These are phyloP conservation scores for Strobilomyces confusus DNA, from an alignment of 768 basidiomycete genomes.

Conservation along the genomic window DNA sequence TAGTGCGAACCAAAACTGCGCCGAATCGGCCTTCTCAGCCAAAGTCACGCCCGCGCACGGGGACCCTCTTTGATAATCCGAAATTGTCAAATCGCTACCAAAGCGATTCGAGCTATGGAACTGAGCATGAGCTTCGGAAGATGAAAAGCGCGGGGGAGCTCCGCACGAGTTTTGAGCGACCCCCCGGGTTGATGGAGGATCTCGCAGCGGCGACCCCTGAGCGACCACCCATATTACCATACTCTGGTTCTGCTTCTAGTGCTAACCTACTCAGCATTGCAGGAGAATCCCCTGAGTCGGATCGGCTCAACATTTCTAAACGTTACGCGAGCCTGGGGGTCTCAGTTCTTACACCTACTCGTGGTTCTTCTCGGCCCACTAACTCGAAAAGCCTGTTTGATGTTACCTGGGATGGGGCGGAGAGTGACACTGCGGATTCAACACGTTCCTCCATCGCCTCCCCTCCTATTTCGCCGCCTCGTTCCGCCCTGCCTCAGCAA, in stretches of 20 bases:
- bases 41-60: slow-evolving; percentile 38
- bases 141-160: slow-evolving; percentile 89
- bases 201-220: slow-evolving; percentile 33
- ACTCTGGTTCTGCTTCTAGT: slow-evolving; percentile 63
- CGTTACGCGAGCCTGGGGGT: slow-evolving; percentile 69
- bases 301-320: slow-evolving; percentile 40
- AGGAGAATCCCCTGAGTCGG: slow-evolving; percentile 30
- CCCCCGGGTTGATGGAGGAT: slow-evolving; percentile 22
- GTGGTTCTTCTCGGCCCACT: slow-evolving; percentile 34
- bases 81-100: slow-evolving; percentile 17
- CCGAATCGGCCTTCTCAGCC: slow-evolving; percentile 55
- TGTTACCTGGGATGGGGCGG: slow-evolving; percentile 36
- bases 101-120: slow-evolving; percentile 41
- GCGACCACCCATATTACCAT: slow-evolving; percentile 44
- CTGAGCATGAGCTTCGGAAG: slow-evolving; percentile 63
- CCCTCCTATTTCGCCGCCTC: slow-evolving; percentile 29
- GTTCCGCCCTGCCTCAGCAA: slow-evolving; percentile 11
- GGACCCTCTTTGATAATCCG: slow-evolving; percentile 23
- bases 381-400: slow-evolving; percentile 50
- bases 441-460: slow-evolving; percentile 23
- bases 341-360: slow-evolving; percentile 33
- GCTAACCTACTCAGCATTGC: slow-evolving; percentile 53
- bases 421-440: slow-evolving; percentile 9
- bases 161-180: slow-evolving; percentile 37
- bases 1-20: slow-evolving; percentile 69